Evolutionary conservation across 495 filamentous ascomycete genomes (phyloP), one percentile per base, ranked within the genome.

Genomic region (Bryoglossum gracile): DNA sequence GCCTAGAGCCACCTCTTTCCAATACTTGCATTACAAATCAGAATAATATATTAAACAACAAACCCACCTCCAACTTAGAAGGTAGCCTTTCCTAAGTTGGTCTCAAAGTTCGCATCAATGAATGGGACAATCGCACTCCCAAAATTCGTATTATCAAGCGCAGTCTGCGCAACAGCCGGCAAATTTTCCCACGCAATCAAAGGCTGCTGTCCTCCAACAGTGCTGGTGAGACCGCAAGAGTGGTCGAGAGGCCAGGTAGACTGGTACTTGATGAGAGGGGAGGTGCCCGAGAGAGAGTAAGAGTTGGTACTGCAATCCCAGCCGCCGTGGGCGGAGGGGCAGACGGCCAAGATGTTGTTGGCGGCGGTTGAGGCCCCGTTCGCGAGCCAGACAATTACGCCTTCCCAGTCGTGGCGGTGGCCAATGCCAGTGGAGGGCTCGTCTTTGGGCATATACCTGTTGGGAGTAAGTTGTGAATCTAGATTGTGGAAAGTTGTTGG

Each of bases 181-280:
- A 79, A 43, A n/a, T 64, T 69, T 50, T 77, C 74, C 72, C 73
- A 77, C 3, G 74, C 74, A 50, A 77, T 66, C 44, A 79, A 49
- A 9, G 74, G 74, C 64, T 77, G 73, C 19, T 62, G 58, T 4
- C 72, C 74, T 11, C 73, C 75, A 19, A 72, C 65, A 1, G 60
- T 65, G 4, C 23, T 50, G 4, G 71, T 75, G 11, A 74, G 54
- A 11, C 68, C 68, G 22, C 64, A 61, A 32, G 67, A 62, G 46
- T 79, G 74, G 50, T 79, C 61, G 9, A 77, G 30, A 5, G 74
- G 72, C 70, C 70, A 76, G 17, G 62, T 51, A 26, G 65, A 73
- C 13, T 68, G 55, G 43, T 79, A 79, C 23, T 61, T 59, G 53
- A 77, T 76, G 49, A 69, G 43, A 9, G 74, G 59, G 10, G 63